These are phyloP conservation scores for Colletotrichum sp. DNA, from an alignment of 2,329 filamentous ascomycete species.

Conservation along the genomic window DNA sequence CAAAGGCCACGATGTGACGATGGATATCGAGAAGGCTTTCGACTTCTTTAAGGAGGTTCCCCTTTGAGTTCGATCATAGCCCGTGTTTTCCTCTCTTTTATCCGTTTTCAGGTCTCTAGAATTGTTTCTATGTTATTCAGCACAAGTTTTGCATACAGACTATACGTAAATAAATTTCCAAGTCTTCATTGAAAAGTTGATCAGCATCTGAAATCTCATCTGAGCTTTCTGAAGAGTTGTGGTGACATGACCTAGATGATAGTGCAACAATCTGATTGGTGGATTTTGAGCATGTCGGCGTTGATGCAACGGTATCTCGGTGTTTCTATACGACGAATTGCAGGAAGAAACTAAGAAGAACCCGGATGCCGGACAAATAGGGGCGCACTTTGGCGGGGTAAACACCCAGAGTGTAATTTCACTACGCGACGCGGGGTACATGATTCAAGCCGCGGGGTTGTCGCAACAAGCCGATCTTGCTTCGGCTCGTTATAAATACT, in stretches of 20 bases:
- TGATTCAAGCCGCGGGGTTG: neutral
- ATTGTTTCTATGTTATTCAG: neutral
- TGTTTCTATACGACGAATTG: neutral
- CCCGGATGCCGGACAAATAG: neutral
- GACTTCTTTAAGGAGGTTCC: neutral
- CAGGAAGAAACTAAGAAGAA: neutral
- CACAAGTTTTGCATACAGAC: neutral
- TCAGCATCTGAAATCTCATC: neutral
- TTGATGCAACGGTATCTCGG: neutral
- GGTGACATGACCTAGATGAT: neutral
- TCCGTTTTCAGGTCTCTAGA: neutral
- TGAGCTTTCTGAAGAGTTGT: neutral
- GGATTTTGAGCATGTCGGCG: neutral
- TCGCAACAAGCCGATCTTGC: neutral
- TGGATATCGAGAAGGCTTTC: neutral
- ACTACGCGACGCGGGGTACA: neutral
- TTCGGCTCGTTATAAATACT: neutral
- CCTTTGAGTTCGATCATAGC: neutral
- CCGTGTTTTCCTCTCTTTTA: neutral
- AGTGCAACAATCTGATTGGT: neutral
- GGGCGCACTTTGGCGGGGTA: neutral
- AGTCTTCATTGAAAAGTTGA: neutral
- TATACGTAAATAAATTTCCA: neutral
- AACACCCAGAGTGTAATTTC: neutral
- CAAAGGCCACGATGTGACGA: neutral